Percentiles rank a stretch among this genome's conserved stretches.
phyloP scores from a whole-genome alignment of 768 basidiomycete species.

The Nidula microcarpa region DNA sequence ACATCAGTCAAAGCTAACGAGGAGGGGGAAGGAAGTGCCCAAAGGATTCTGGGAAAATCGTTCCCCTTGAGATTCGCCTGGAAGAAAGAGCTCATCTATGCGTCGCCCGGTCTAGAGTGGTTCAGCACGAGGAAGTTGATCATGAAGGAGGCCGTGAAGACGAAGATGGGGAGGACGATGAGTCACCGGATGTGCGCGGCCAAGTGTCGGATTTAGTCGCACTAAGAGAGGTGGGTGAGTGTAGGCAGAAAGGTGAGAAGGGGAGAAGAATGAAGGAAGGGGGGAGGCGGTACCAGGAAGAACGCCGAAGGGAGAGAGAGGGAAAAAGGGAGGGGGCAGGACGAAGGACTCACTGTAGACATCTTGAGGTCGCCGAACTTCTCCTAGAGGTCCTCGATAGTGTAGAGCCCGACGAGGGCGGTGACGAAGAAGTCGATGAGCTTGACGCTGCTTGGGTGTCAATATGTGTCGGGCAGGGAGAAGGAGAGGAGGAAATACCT shows the following conservation, averaged over 20 bases:
- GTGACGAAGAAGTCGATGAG: conserved; percentile 96
- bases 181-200: conserved; percentile 79
- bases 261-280: no score
- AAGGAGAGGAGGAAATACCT: conserved; percentile 43
- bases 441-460: conserved; percentile 65
- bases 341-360: conserved; percentile 61
- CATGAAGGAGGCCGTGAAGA: conserved; percentile 95
- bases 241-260: not conserved
- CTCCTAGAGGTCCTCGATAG: conserved; percentile 96
- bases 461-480: not conserved
- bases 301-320: no score
- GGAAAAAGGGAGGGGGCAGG: no score
- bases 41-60: conserved; percentile 88
- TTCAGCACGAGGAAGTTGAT: conserved; percentile 93
- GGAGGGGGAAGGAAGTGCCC: conserved; percentile 39
- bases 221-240: conserved; percentile 37
- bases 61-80: conserved; percentile 95
- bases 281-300: no score
- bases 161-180: conserved; percentile 85
- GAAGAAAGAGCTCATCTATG: conserved; percentile 98
- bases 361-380: conserved; percentile 96
- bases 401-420: conserved; percentile 91
- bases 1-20: no score
- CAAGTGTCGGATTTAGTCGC: conserved; percentile 90
- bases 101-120: conserved; percentile 93